These are phyloP conservation scores for Tolypocladium album DNA, from an alignment of 2,329 filamentous ascomycete genomes.

Conservation along the genomic window DNA sequence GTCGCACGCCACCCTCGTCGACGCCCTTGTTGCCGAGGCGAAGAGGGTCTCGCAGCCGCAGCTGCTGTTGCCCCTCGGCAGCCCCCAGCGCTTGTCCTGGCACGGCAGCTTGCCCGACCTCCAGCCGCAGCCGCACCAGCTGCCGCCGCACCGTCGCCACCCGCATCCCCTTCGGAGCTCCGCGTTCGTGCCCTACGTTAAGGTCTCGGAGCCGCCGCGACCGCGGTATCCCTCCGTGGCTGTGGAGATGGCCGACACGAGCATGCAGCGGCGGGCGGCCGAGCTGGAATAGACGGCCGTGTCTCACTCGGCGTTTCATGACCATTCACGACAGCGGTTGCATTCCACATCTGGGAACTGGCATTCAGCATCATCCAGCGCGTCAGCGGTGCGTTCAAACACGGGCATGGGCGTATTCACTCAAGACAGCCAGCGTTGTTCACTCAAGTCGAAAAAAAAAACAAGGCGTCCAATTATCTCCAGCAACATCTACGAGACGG, in stretches of 20 bases:
- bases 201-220: not conserved
- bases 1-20: conserved; percentile 60
- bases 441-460: not conserved
- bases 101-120: not conserved
- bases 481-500: not conserved
- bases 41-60: not conserved
- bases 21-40: conserved; percentile 37
- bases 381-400: not conserved
- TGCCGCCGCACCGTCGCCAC: not conserved
- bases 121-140: not conserved
- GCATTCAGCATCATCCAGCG: not conserved
- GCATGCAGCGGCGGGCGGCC: not conserved
- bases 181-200: not conserved
- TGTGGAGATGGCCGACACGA: not conserved
- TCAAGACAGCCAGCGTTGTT: not conserved
- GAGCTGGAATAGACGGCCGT: not conserved
- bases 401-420: not conserved
- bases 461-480: not conserved
- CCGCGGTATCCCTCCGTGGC: not conserved
- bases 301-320: not conserved
- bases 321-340: not conserved
- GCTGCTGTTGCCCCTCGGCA: not conserved
- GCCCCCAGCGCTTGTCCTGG: not conserved
- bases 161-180: not conserved
- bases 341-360: not conserved